phyloP scores from a whole-genome alignment of 345 rosid species.

The Isatis tinctoria region DNA sequence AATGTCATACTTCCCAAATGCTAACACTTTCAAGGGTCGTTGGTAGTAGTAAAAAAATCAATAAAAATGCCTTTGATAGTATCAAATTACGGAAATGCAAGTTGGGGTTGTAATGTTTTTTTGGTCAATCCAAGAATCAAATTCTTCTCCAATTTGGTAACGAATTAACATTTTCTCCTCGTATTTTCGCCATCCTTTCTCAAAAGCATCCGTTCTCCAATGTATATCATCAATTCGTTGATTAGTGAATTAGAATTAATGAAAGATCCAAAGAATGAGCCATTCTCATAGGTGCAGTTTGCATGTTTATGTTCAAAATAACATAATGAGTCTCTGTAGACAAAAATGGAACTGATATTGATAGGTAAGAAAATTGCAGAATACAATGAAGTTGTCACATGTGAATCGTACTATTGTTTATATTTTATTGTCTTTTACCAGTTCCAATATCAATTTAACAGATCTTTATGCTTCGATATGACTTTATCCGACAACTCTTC shows the following conservation, averaged over 20 bases:
- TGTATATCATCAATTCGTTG: not conserved
- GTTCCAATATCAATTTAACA: conserved; percentile 15
- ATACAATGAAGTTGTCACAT: conserved; percentile 20
- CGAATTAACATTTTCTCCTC: not conserved
- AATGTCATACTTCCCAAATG: too few relatives aligned
- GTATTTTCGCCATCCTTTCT: not conserved
- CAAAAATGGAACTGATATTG: not conserved
- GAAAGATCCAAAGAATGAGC: not conserved
- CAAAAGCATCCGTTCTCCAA: not conserved
- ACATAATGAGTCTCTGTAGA: not conserved
- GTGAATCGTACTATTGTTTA: conserved; percentile 1
- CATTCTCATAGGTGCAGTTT: not conserved
- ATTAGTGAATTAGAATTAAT: not conserved
- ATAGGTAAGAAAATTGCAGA: conserved; percentile 17
- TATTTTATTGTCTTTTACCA: conserved; percentile 9
- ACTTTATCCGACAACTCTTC: conserved; percentile 31
- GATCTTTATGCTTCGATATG: conserved; percentile 13
- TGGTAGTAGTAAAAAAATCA: not conserved
- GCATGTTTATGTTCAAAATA: not conserved
- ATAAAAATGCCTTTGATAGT: not conserved
- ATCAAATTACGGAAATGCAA: not conserved
- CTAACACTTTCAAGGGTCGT: not conserved
- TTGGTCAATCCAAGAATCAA: conserved; percentile 10
- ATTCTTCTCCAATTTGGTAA: conserved; percentile 10
- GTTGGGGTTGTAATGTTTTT: not conserved